Evolutionary conservation across 495 filamentous ascomycete genomes (phyloP), one percentile per base, ranked within the genome.

Genomic region (Melanomma pulvis-pyrius): DNA sequence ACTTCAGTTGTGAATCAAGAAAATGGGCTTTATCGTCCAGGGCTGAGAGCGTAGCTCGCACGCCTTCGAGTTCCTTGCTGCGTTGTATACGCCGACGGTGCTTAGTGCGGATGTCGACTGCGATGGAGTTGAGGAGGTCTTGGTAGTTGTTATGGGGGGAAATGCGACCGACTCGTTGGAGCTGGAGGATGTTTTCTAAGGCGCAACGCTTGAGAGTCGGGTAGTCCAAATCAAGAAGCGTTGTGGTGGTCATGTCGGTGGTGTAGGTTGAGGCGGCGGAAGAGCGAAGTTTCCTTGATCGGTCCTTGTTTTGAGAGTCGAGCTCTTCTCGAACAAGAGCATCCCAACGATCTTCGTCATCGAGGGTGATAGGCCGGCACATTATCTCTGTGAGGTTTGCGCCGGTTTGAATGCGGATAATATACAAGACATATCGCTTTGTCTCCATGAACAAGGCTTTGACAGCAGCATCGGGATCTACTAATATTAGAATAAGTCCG

Each of bases 371-470:
- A 6, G 90, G 90, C 67, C 93, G 93, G 65, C 97, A 90, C 74
- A 99, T 88, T 63, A 99, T 96, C 59, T 97, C 92, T 82, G 97
- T 88, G 39, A 99, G 81, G 71, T 93, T 96, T 41, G 86, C 75
- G n/a, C 94, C 94, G 3, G 90, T 89, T 76, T 99, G 94, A 19
- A 99, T 90, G 48, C 94, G 88, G 71, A 99, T 98, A 74, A 99
- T 96, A 77, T 98, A 99, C 59, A 99, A 82, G 60, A 99, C 88
- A 75, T 94, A 96, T 63, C 94, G 85, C 76, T 99, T 99, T 1
- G 96, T 97, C 78, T 98, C 94, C 86, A 96, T 97, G 73, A 97
- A 96, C 11, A 99, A 79, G 2, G 92, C 84, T 74, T 97, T 97
- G 47, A 94, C 79, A 50, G 94, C 90, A 3, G 90, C 92, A 69